Base-by-base conservation (phyloP, 2,329 filamentous ascomycete genomes). In the Trichophyton verrucosum region DNA sequence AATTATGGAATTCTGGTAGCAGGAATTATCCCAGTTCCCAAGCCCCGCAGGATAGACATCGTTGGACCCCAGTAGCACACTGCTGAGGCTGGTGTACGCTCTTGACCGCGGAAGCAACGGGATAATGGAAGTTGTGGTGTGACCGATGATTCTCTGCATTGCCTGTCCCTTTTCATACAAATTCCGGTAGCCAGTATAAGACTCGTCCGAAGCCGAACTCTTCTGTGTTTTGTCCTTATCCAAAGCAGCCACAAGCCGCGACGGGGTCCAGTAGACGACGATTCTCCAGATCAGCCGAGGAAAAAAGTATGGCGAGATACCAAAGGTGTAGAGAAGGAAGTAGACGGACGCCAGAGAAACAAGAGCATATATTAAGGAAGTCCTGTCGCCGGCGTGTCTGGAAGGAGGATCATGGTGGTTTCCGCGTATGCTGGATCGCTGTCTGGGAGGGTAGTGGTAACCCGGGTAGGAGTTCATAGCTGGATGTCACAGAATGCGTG, bases 1-100 rank as follows among this genome's bases (percentile, higher is more conserved):
- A 9, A 99, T 83, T 20, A 96, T 86, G 70, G 91, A 96, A 73
- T 99, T 99, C 74, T 97, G 94, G 72, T 95, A 99, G 77, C 94
- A 97, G 1, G 91, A 96, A 71, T 96, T 96, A 76, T 95, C 89
- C 76, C 86, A 86, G 72, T 99, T 99, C 8, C 89, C 90, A 59
- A 97, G 76, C 0, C 94, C 94, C 3, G 78, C 73, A 3, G 77
- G 77, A 33, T 69, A 64, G 4, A 66, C 67, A 38, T 73, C 71
- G 42, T 68, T 69, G 51, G 62, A 67, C 15, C 74, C 71, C 6
- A 75, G 68, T 17, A 76, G 65, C 1, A 73, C 70, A 49, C 67
- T 72, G 78, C 80, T 57, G 79, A 87, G 75, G 46, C 74, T 77
- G 0, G 81, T 81, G 55, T 86, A 47, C 70, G 11, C 78, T 44